phyloP scores from a whole-genome alignment of 2,329 filamentous ascomycete genomes.

The Diaporthe velutina region DNA sequence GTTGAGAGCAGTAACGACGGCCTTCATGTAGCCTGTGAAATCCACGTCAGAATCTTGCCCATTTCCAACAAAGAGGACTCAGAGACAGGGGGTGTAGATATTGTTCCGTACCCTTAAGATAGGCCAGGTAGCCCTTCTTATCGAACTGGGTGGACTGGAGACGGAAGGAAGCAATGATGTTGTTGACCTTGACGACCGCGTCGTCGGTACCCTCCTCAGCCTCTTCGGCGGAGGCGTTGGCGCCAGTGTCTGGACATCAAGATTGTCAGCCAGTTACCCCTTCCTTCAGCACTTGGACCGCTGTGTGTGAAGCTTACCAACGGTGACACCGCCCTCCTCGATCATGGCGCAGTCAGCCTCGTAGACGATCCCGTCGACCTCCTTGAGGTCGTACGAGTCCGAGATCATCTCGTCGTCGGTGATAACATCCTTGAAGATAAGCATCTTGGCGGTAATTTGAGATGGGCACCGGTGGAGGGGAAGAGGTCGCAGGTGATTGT shows the following conservation, averaged over 20 bases:
- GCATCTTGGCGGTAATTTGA: slow-evolving; percentile 70
- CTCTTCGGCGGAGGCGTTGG: slow-evolving; percentile 97
- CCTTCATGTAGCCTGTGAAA: slow-evolving; percentile 84
- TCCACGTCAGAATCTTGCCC: slow-evolving; percentile 26
- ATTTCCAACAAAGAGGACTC: background rate
- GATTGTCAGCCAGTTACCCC: background rate
- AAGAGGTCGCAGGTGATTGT: slow-evolving; percentile 27
- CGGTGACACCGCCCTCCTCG: slow-evolving; percentile 78
- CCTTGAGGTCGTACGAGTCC: slow-evolving; percentile 89
- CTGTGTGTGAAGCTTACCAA: slow-evolving; percentile 68
- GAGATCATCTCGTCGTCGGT: slow-evolving; percentile 96
- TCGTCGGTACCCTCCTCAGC: slow-evolving; percentile 83
- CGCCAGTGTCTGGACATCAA: slow-evolving; percentile 78
- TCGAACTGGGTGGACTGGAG: slow-evolving; percentile 82
- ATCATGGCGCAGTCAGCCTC: slow-evolving; percentile 96
- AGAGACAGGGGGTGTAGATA: slow-evolving; percentile 1
- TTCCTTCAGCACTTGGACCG: background rate
- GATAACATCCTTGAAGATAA: slow-evolving; percentile 85
- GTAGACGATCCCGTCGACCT: slow-evolving; percentile 83
- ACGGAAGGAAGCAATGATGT: slow-evolving; percentile 94
- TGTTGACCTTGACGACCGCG: slow-evolving; percentile 81
- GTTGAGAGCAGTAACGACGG: slow-evolving; percentile 79
- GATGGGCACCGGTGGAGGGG: slow-evolving; percentile 33
- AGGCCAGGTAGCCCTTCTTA: slow-evolving; percentile 86
- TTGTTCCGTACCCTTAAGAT: slow-evolving; percentile 81